phyloP scores from a whole-genome alignment of 176 grass and related monocot species.

The Musa acuminata region DNA sequence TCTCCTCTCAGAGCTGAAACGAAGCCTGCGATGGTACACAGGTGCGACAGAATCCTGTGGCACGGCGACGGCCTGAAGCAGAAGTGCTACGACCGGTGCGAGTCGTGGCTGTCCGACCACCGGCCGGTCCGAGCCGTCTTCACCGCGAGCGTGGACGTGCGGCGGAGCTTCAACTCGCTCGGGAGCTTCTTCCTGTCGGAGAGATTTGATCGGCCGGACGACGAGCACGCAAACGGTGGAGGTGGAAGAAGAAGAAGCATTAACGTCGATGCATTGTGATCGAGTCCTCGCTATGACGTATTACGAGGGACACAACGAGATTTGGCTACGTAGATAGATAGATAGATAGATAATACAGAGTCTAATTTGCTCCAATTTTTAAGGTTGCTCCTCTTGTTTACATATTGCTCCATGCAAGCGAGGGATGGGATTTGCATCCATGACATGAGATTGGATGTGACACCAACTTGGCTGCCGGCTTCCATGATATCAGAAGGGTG shows the following conservation, averaged over 20 bases:
- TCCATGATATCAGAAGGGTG: too few species aligned
- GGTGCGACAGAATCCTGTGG: conserved; percentile 68
- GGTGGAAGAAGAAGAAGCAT: background rate
- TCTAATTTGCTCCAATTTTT: too few species aligned
- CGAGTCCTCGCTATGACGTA: too few species aligned
- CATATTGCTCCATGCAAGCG: too few species aligned
- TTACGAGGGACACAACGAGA: too few species aligned
- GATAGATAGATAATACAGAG: too few species aligned
- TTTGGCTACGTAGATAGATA: too few species aligned
- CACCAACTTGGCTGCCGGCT: too few species aligned
- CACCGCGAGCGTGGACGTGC: conserved; percentile 34
- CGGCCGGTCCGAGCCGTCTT: conserved; percentile 58
- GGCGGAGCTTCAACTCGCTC: conserved; percentile 39
- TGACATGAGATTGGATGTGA: too few species aligned
- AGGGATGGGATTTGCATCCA: too few species aligned
- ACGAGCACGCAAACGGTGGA: background rate
- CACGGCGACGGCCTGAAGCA: conserved; percentile 40
- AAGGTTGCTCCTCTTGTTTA: too few species aligned
- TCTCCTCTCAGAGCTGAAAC: background rate
- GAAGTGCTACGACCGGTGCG: conserved; percentile 43
- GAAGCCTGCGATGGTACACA: background rate
- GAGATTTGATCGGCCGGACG: conserved; percentile 10
- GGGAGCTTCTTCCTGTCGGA: conserved; percentile 59
- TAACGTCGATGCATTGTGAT: too few species aligned
- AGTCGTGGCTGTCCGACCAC: conserved; percentile 61